Base-by-base conservation (phyloP, 129 eudicot genomes). In the Kitagawia praeruptora region DNA sequence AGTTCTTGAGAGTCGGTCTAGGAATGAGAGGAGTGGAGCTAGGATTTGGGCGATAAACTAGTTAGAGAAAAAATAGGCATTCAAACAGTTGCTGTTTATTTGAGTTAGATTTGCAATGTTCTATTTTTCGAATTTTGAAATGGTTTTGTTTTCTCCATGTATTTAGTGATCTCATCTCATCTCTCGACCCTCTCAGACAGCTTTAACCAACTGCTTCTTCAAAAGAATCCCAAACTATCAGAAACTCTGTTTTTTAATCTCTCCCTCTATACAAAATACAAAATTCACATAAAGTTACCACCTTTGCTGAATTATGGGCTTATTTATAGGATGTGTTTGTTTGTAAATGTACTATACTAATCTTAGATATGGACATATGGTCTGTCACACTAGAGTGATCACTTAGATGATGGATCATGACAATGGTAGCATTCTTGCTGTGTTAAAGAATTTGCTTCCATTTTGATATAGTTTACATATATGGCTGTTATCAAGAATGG, bases 21-120 rank as follows among this genome's bases (percentile, higher is more conserved):
- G 86, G 87, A 86, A 87, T 39, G 83, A 82, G 82, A 86, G 90
- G 85, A 84, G 89, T 86, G 85, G 92, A 89, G 88, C 97, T 95
- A 86, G 85, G 88, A 89, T 92, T 88, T 85, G 83, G 97, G 87
- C 96, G 86, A 85, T 38, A 85, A 84, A 86, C 81, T 61, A 78
- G 88, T 48, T 37, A 37, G 64, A 14, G 38, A 81, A 31, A 80
- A 75, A 81, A 75, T 27, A 70, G 45, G 56, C 86, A 80, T 85
- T 82, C 82, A 73, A 75, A 69, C 88, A 84, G 86, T 86, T 87
- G 73, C 90, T 78, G 73, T 67, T 61, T 67, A 67, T 67, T 13
- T 27, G 73, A 67, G 73, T 81, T 88, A 90, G 96, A 93, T 93
- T 85, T 88, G 81, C 84, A 47, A 75, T n/a, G 69, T 61, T 61